Conservation (phyloP, 768 basidiomycete species). For the Tricholoma matsutake region DNA sequence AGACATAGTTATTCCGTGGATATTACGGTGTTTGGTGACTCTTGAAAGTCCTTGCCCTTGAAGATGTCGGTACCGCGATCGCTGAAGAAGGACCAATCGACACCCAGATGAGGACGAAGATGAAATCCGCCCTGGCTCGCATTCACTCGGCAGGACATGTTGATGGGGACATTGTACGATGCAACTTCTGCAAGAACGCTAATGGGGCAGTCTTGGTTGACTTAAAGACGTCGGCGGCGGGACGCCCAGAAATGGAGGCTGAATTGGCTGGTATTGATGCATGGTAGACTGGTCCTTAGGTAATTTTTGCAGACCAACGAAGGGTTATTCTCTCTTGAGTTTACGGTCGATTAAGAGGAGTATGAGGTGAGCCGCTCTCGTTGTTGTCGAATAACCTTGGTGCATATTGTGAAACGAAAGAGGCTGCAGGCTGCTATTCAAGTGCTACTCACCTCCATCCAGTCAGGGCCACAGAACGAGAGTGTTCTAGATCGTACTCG, state of each 20-base stretch:
- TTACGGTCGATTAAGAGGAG: too few species aligned
- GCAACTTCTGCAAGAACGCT: slow-evolving; percentile 15
- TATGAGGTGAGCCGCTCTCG: too few species aligned
- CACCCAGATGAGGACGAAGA: not conserved
- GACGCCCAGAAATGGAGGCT: not conserved
- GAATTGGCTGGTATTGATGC: not conserved
- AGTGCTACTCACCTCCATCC: too few species aligned
- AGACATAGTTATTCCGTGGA: slow-evolving; percentile 2
- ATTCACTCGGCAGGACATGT: not conserved
- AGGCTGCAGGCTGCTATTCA: too few species aligned
- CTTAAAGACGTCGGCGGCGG: not conserved
- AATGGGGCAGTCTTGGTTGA: slow-evolving; percentile 12
- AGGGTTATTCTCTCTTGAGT: too few species aligned
- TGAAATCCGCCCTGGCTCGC: not conserved
- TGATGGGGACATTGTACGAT: slow-evolving; percentile 10
- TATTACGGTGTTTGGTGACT: slow-evolving; percentile 16
- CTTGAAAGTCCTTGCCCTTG: slow-evolving; percentile 13
- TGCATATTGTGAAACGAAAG: too few species aligned
- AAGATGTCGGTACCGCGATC: slow-evolving; percentile 12
- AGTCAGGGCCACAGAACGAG: too few species aligned
- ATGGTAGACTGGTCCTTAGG: too few species aligned
- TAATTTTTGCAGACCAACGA: too few species aligned
- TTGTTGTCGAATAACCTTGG: too few species aligned
- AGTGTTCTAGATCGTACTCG: too few species aligned
- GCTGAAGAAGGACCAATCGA: slow-evolving; percentile 1